Base-by-base conservation (phyloP, 345 rosid genomes). In the Arabidopsis arenosa region DNA sequence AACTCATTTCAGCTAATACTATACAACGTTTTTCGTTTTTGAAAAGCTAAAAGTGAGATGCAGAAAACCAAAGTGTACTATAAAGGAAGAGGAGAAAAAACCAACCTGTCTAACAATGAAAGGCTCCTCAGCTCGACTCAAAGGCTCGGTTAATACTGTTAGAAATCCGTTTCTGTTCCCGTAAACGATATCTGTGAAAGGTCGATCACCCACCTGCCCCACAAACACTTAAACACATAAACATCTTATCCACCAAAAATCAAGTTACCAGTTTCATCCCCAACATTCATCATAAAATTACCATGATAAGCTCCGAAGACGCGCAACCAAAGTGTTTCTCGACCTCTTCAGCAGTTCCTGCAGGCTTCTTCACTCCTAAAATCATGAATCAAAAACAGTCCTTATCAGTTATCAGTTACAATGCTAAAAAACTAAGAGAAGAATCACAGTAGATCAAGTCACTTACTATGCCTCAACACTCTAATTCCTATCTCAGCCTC, bases 41-140 rank as follows among this genome's bases (percentile, higher is more conserved):
- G 1, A 49, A 41, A 44, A 9, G 14, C 71, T 7, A 37, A 68
- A 15, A 43, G 36, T 6, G 59, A 61, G 36, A 45, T 47, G 32
- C 35, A 28, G 73, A 67, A 45, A 18, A 18, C 21, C 21, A 18
- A 18, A 18, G 21, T 18, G 21, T 18, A 18, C 21, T 18, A 18
- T 18, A 1, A 15, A 47, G 18, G 5, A 60, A 45, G 15, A 21
- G 45, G 59, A 32, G 56, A 66, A 70, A 45, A 76, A 55, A 84
- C 89, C 18, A 63, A 95, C 97, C 99, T 89, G 99, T 80, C 89
- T 85, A 80, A 93, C 99, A 60, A 96, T 86, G 83, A 87, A 91
- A 57, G 97, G 98, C 81, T 96, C 99, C 82, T 88, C 89, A 36
- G 83, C 76, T 62, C 84, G 85, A 82, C 90, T 89, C 57, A 96